These are phyloP conservation scores for Avicennia marina DNA, from an alignment of 257 asterid genomes.

Conservation along the genomic window DNA sequence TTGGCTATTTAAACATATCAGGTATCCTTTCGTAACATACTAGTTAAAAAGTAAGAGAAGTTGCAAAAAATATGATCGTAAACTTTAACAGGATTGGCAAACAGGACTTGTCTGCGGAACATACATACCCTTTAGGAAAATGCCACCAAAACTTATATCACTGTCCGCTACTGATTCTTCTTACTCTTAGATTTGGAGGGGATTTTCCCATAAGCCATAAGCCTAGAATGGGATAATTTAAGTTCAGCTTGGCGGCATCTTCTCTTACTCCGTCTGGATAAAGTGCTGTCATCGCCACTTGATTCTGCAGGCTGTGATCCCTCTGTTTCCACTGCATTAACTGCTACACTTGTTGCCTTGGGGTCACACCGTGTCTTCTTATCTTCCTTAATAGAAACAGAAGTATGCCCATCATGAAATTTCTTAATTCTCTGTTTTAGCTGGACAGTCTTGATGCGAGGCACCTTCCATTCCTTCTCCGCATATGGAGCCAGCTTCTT, in stretches of 20 bases:
- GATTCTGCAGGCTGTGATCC: neutral
- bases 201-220: slow-evolving; percentile 58
- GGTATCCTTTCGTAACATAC: no score
- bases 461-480: slow-evolving; percentile 83
- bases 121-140: no score
- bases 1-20: no score
- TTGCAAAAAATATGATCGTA: no score
- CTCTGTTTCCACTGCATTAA: slow-evolving; percentile 16
- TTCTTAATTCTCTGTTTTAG: slow-evolving; percentile 25
- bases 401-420: no score
- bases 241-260: slow-evolving; percentile 46
- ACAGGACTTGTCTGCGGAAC: no score
- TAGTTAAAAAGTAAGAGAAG: no score
- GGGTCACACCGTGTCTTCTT: slow-evolving; percentile 18
- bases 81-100: no score
- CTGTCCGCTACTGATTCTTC: slow-evolving; percentile 34
- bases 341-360: neutral
- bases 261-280: slow-evolving; percentile 46
- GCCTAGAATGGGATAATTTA: slow-evolving; percentile 44
- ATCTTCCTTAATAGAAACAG: no score
- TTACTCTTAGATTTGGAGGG: no score
- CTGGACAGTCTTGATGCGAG: slow-evolving; percentile 40
- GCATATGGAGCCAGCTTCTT: slow-evolving; percentile 80
- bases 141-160: neutral
- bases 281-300: slow-evolving; percentile 20